These are phyloP conservation scores for Corylus heterophylla DNA, from an alignment of 306 rosid genomes.

Conservation along the genomic window DNA sequence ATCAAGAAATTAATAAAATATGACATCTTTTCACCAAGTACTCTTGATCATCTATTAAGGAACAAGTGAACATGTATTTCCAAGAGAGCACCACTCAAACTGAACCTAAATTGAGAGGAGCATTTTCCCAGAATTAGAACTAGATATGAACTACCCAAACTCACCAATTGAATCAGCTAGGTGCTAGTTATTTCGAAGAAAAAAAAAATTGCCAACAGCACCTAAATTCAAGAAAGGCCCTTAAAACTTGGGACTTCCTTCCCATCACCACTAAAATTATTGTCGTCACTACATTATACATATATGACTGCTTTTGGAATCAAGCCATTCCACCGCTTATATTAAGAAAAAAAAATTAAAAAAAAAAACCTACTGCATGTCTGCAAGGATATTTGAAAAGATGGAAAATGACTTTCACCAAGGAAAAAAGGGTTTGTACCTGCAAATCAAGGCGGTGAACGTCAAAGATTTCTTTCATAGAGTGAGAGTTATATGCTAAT, in stretches of 20 bases:
- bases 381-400: neutral
- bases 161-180: neutral
- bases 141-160: neutral
- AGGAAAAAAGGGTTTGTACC: conserved; percentile 39
- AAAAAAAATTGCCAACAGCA: neutral
- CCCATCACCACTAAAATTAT: neutral
- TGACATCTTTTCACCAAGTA: neutral
- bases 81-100: too few species aligned
- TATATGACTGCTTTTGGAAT: too few species aligned
- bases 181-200: neutral
- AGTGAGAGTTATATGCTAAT: conserved; percentile 83
- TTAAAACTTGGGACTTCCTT: too few species aligned
- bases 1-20: neutral
- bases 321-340: too few species aligned
- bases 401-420: neutral
- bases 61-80: too few species aligned
- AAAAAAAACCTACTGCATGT: neutral
- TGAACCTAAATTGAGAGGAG: too few species aligned
- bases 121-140: neutral
- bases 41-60: too few species aligned
- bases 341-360: neutral
- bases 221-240: neutral
- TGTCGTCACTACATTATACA: too few species aligned
- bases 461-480: conserved; percentile 92
- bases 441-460: conserved; percentile 86